Evolutionary conservation across 768 basidiomycete genomes (phyloP), one percentile per base, ranked within the genome.

Genomic region (Imleria badia): DNA sequence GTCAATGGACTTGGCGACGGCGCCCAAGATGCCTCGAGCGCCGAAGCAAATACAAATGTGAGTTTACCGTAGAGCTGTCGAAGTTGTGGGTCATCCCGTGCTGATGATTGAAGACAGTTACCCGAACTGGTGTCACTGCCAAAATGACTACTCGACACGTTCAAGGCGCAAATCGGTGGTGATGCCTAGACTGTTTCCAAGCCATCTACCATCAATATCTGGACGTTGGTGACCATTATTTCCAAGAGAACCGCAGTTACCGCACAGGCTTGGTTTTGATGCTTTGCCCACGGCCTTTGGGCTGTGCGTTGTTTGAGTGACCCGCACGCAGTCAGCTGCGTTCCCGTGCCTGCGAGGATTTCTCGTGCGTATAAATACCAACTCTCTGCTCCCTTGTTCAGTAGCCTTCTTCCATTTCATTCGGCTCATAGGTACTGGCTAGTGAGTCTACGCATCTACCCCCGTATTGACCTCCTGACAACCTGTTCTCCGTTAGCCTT

Each of bases 391-490:
- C 45, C 8, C 17, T n/a, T 13, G 20, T 51, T 48, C 38, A 20
- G n/a, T 33, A 52, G 54, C 49, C 55, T 38, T 31, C 20, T 51
- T 49, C 35, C 47, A 45, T 52, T 60, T 52, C 60, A 29, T 54
- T 56, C n/a, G 58, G 51, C 42, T 56, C 56, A 46, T 45, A 51
- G 55, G 58, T 57, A 55, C 56, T 57, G 58, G 58, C 54, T 61
- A 48, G 62, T 64, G 46, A 60, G 60, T 63, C 15, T 23, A 38
- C 29, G 7, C 20, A 13, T 7, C 22, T 8, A 26, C 14, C 26
- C 34, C 38, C 11, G 5, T 48, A 17, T n/a, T 23, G 15, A 41
- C 17, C 19, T 38, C 17, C 39, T 60, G 26, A 59, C 31, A 9
- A 8, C n/a, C n/a, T 36, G 13, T 17, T 41, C 15, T 57, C 26